Evolutionary conservation across 306 rosid species (phyloP), one percentile per base, ranked within the genome.

Genomic region (Alnus rubra): DNA sequence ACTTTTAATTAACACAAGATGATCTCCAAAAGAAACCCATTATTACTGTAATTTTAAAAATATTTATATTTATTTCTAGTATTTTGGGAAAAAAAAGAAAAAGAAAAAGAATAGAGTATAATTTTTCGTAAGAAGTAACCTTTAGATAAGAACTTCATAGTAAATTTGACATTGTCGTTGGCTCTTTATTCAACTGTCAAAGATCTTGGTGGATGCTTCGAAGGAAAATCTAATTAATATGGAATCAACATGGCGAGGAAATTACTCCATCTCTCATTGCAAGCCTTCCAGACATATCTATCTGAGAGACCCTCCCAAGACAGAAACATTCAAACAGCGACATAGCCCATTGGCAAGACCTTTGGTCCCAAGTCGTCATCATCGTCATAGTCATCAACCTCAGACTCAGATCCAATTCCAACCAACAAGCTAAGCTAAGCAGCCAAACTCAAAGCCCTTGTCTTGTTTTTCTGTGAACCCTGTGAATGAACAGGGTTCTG

Each of bases 351-450:
- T 9, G 70, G 11, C 15, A 16, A 58, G 72, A 65, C 18, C 81
- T 71, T 81, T 81, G 87, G 83, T 86, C 65, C 19, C 79, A 31
- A 65, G 89, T 86, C 85, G 72, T 52, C 77, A 35, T 86, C 86
- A 54, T 47, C 71, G 48, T 63, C 78, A 35, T 64, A 44, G 42
- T 39, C 16, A 52, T 77, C 79, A 33, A 76, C 47, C 81, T 60
- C 81, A 80, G 85, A 86, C 51, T 68, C 51, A 68, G 72, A 68
- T 86, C 89, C 87, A 78, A 45, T 78, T 83, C 37, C 53, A 78
- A 47, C 54, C 19, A 30, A 70, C 49, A 67, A 18, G 71, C 50
- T 39, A 42, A 68, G 33, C 51, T 44, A 42, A 18, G 74, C 86
- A 35, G 62, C 55, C 55, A 73, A 23, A 23, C 28, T 23, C 28